Conservation (phyloP, 2,329 filamentous ascomycete genomes). For the Thermoascus crustaceus region DNA sequence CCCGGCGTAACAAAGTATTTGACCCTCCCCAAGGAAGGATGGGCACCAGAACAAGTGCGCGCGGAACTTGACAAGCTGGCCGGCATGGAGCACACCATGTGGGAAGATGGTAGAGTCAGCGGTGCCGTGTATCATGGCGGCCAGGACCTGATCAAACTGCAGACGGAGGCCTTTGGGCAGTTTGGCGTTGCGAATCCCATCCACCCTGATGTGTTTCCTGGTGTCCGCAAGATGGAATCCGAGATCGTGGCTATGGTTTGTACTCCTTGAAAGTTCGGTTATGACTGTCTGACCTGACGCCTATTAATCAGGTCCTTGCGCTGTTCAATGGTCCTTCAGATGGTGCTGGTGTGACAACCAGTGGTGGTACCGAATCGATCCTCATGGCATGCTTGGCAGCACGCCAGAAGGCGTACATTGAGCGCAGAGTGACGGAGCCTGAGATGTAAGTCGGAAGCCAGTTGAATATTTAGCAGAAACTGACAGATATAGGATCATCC, state of each 20-base stretch:
- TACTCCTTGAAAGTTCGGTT: not conserved
- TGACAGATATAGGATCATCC: slow-evolving; percentile 62
- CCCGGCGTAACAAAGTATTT: slow-evolving; percentile 66
- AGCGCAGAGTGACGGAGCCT: slow-evolving; percentile 81
- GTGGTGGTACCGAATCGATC: slow-evolving; percentile 92
- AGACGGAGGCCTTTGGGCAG: slow-evolving; percentile 85
- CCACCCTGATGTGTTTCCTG: slow-evolving; percentile 96
- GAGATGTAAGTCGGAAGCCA: slow-evolving; percentile 66
- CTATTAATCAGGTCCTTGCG: slow-evolving; percentile 52
- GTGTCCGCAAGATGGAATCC: slow-evolving; percentile 97
- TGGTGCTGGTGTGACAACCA: slow-evolving; percentile 80
- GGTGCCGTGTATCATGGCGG: slow-evolving; percentile 96
- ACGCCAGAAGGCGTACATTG: slow-evolving; percentile 75
- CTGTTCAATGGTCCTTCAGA: slow-evolving; percentile 85
- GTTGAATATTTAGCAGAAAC: slow-evolving; percentile 1
- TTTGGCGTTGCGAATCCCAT: slow-evolving; percentile 96
- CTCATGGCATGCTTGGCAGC: slow-evolving; percentile 90
- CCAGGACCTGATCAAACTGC: slow-evolving; percentile 67
- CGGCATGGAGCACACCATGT: slow-evolving; percentile 85
- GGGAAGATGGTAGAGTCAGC: slow-evolving; percentile 92
- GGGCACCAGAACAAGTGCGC: slow-evolving; percentile 68
- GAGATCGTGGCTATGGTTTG: slow-evolving; percentile 91
- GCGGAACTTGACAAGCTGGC: slow-evolving; percentile 71
- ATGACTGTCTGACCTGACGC: slow-evolving; percentile 8
- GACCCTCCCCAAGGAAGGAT: slow-evolving; percentile 72